Evolutionary conservation across 805 yeast genomes (phyloP).

Genomic region (Zygoascus ofunaensis): DNA sequence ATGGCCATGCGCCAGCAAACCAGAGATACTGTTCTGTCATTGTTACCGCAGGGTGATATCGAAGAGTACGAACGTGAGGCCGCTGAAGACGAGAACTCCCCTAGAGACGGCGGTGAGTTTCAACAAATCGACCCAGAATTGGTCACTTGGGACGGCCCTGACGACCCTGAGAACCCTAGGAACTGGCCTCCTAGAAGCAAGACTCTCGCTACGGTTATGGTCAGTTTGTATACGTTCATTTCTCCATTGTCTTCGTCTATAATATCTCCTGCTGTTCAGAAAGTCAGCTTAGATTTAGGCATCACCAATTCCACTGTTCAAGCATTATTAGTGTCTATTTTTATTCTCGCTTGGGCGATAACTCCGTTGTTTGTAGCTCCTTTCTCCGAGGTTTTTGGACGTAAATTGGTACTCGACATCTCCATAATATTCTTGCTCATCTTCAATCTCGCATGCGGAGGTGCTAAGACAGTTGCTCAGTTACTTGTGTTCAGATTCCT

Average conservation of each 20-base stretch:
- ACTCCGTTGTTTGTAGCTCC: constrained; percentile 64
- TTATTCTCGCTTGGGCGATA: constrained; percentile 60
- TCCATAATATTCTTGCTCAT: constrained; percentile 39
- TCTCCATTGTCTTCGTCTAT: constrained; percentile 58
- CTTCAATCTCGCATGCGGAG: constrained; percentile 47
- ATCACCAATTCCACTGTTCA: constrained; percentile 36
- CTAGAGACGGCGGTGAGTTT: constrained; percentile 45
- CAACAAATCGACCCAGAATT: constrained; percentile 51
- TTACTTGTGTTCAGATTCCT: constrained; percentile 51
- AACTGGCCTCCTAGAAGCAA: constrained; percentile 45
- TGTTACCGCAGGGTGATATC: constrained; percentile 22
- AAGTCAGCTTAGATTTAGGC: constrained; percentile 38
- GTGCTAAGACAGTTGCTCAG: constrained; percentile 46
- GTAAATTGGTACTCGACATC: constrained; percentile 45
- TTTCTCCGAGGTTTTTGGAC: constrained; percentile 56
- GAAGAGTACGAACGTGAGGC: constrained; percentile 13
- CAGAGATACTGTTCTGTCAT: constrained; percentile 34
- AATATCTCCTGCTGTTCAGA: constrained; percentile 49
- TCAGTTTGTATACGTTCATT: constrained; percentile 46
- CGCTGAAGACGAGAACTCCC: constrained; percentile 19
- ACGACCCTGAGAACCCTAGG: constrained; percentile 55
- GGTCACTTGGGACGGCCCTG: constrained; percentile 56
- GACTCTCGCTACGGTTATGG: constrained; percentile 37
- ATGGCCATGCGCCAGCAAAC: constrained; percentile 37
- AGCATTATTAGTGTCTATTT: constrained; percentile 51